Conservation (phyloP, 805 yeast species). For the Isabelozyma pseudorhagii region DNA sequence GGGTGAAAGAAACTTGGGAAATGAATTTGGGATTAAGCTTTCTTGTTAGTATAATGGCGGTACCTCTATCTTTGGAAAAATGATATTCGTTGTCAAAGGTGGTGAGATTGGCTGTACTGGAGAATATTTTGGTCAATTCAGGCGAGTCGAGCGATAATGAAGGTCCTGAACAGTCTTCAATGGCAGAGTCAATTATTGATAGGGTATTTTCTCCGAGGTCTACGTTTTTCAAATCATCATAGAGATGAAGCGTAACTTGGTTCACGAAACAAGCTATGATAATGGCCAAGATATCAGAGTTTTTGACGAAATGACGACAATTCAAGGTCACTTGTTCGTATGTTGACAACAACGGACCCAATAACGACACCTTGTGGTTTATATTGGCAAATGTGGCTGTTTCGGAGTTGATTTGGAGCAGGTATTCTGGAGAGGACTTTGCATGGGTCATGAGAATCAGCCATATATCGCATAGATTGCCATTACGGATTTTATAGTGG, state of each 20-base stretch:
- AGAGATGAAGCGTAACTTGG: constrained; percentile 39
- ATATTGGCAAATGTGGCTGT: constrained; percentile 15
- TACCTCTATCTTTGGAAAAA: constrained; percentile 34
- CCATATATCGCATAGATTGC: constrained; percentile 76
- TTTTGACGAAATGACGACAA: constrained; percentile 17
- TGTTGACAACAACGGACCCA: constrained; percentile 6
- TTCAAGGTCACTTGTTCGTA: constrained; percentile 24
- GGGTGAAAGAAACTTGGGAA: constrained; percentile 36
- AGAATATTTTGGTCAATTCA: neutral
- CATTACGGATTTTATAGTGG: constrained; percentile 67
- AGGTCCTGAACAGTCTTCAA: neutral
- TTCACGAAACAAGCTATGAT: constrained; percentile 44
- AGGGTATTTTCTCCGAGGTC: neutral
- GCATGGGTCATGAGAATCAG: constrained; percentile 39
- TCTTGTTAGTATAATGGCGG: constrained; percentile 24
- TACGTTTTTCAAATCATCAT: constrained; percentile 17
- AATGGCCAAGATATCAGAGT: constrained; percentile 32
- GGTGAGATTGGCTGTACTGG: constrained; percentile 2
- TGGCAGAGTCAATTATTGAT: neutral
- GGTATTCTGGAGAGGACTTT: constrained; percentile 13
- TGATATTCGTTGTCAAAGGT: constrained; percentile 28
- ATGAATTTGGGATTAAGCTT: constrained; percentile 8
- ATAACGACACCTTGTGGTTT: constrained; percentile 23
- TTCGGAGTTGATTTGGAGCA: constrained; percentile 19
- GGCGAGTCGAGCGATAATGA: neutral